phyloP scores from a whole-genome alignment of 2,329 filamentous ascomycete genomes.

The Moelleriella libera region DNA sequence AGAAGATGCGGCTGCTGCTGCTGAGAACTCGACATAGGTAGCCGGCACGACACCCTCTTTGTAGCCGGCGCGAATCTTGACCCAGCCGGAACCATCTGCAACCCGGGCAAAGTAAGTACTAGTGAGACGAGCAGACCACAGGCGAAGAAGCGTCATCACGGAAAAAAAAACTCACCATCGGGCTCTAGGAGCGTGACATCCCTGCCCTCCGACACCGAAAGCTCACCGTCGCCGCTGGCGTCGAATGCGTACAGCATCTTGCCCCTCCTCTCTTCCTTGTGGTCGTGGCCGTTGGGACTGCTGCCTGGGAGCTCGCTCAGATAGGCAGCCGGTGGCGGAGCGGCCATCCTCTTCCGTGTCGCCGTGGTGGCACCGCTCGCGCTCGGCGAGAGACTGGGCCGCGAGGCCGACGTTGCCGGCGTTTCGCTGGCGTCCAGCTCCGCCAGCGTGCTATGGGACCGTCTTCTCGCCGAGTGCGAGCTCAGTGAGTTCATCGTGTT shows the following conservation, averaged over 20 bases:
- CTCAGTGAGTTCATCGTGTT: constrained; percentile 86
- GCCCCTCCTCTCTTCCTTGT: constrained; percentile 42
- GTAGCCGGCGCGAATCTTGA: constrained; percentile 62
- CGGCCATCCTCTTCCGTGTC: constrained; percentile 57
- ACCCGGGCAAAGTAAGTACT: neutral
- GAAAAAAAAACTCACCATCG: constrained; percentile 53
- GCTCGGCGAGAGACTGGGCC: constrained; percentile 12
- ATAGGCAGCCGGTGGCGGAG: constrained; percentile 75
- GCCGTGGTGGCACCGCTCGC: constrained; percentile 14
- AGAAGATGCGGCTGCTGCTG: constrained; percentile 20
- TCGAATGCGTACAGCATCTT: constrained; percentile 88
- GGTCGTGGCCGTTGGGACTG: constrained; percentile 25
- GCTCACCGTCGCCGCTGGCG: constrained; percentile 64
- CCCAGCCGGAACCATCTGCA: constrained; percentile 85
- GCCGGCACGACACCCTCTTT: constrained; percentile 79
- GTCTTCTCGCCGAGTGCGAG: constrained; percentile 63
- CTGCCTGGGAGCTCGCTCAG: constrained; percentile 51
- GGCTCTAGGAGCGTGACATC: constrained; percentile 69
- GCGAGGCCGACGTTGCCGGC: constrained; percentile 10
- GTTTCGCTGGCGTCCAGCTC: constrained; percentile 27
- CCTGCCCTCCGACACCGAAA: constrained; percentile 65
- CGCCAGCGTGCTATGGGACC: constrained; percentile 22
- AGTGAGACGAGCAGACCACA: neutral
- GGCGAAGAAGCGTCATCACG: neutral
- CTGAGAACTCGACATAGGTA: constrained; percentile 61